Percentiles rank a stretch among this genome's conserved stretches.
Evolutionary conservation across 2,329 filamentous ascomycete species (phyloP).

Genomic region (Chrysoporthe cubensis): DNA sequence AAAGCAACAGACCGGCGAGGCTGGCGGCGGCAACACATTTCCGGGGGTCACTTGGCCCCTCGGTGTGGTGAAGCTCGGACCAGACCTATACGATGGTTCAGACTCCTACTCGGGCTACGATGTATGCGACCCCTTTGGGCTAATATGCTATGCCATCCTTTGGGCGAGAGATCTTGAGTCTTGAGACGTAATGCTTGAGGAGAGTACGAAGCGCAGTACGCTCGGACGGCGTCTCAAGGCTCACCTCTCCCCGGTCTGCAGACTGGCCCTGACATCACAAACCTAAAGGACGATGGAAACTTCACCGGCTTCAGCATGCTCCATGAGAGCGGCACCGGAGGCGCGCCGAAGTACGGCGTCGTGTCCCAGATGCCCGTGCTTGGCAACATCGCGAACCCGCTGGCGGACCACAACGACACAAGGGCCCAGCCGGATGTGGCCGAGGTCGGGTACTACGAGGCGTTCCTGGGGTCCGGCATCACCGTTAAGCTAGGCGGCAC

Average conservation of each 20-base stretch:
- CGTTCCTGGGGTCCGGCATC: conserved; percentile 58
- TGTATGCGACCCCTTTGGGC: background rate
- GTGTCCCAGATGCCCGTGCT: conserved; percentile 62
- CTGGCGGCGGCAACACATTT: conserved; percentile 53
- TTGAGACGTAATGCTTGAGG: background rate
- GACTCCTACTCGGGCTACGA: conserved; percentile 59
- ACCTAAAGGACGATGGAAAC: conserved; percentile 46
- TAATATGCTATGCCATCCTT: background rate
- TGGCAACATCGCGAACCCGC: conserved; percentile 55
- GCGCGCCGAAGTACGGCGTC: conserved; percentile 71
- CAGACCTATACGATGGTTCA: conserved; percentile 51
- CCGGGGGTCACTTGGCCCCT: conserved; percentile 53
- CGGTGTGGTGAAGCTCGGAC: conserved; percentile 55
- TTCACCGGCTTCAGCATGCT: conserved; percentile 67
- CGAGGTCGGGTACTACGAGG: conserved; percentile 62
- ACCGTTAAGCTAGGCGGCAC: conserved; percentile 61
- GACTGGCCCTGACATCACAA: background rate
- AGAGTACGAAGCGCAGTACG: background rate
- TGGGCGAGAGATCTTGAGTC: background rate
- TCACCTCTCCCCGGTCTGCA: background rate
- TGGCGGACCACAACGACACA: conserved; percentile 58
- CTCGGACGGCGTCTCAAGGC: background rate
- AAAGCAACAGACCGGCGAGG: conserved; percentile 48
- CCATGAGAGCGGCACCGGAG: conserved; percentile 70
- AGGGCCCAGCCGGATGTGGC: conserved; percentile 55